These are phyloP conservation scores for Fragilaria radians DNA, from an alignment of 108 stramenopile genomes.

Conservation along the genomic window DNA sequence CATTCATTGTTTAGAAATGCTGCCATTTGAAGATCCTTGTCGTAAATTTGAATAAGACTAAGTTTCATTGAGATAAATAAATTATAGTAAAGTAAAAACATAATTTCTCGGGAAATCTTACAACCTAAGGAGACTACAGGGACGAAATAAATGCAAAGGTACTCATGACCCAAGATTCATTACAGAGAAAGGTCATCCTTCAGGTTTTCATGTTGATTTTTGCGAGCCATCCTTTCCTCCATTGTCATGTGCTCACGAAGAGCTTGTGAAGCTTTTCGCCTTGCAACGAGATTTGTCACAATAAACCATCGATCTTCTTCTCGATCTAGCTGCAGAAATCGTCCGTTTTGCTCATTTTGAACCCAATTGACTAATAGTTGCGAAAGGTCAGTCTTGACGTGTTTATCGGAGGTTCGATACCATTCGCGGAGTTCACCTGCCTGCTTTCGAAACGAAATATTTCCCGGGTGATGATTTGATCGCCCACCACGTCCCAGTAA, in stretches of 20 bases:
- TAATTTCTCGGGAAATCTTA: no score
- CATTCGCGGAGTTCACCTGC: slow-evolving; percentile 20
- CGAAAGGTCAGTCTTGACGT: slow-evolving; percentile 33
- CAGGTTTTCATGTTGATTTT: no score
- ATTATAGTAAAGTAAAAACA: no score
- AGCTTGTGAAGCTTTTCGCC: slow-evolving; percentile 39
- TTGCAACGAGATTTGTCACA: slow-evolving; percentile 17
- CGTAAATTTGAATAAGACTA: no score
- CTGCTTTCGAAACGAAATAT: slow-evolving; percentile 34
- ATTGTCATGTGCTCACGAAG: slow-evolving; percentile 20
- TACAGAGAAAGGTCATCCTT: no score
- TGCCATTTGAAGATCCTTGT: no score
- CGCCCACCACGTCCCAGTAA: slow-evolving; percentile 37
- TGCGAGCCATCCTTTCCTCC: neutral
- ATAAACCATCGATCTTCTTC: slow-evolving; percentile 8
- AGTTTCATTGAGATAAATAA: no score
- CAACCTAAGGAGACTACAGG: no score
- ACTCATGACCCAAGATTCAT: no score
- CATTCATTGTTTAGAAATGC: no score
- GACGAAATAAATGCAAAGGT: no score
- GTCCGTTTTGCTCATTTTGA: slow-evolving; percentile 7
- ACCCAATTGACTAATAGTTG: neutral
- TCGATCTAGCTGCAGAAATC: slow-evolving; percentile 24
- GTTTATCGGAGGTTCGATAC: slow-evolving; percentile 31
- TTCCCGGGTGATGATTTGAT: slow-evolving; percentile 43